Base-by-base conservation (phyloP, 139 green algal species). In the Nannochloris sp. region DNA sequence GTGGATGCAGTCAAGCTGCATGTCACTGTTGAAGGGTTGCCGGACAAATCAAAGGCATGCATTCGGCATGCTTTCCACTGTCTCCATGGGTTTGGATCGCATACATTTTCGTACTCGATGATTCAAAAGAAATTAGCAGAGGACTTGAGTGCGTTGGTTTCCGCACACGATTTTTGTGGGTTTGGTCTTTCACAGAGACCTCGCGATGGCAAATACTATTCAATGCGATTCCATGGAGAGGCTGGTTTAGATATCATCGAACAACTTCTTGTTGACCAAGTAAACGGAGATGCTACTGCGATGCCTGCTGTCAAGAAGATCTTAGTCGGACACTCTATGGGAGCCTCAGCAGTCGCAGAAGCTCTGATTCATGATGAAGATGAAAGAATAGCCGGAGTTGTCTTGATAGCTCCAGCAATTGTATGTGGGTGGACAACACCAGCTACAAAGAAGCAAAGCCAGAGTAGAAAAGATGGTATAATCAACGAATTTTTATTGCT, bases 81-180 rank as follows among this genome's bases (percentile, higher is more conserved):
- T 72, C 83, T 87, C 54, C 88, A 95, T 65, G 88, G 88, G n/a
- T 95, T 95, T 72, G 88, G 88, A 10, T 81, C 84, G 23, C 89
- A 86, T 67, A 73, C 77, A n/a, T 88, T 71, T 55, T 81, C 62
- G 19, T 94, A 71, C 68, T 64, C 56, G 18, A 79, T 73, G 21
- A 78, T 88, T 11, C 70, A 85, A 64, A 59, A 75, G 18, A 56
- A 48, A 36, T 44, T 90, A 55, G 76, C 82, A 5, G 58, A 60
- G 4, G 31, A 57, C 14, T 50, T 88, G 60, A 37, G 46, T 3
- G 85, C 77, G 0, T 49, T 81, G 44, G 78, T 91, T n/a, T 87
- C 82, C 1, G 68, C 80, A 5, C 87, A 93, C 64, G 88, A 95
- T 64, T 87, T 86, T 77, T 85, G 85, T 2, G 88, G 87, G 18